Conservation (phyloP, 495 filamentous ascomycete genomes). For the Aspergillus sparsus region DNA sequence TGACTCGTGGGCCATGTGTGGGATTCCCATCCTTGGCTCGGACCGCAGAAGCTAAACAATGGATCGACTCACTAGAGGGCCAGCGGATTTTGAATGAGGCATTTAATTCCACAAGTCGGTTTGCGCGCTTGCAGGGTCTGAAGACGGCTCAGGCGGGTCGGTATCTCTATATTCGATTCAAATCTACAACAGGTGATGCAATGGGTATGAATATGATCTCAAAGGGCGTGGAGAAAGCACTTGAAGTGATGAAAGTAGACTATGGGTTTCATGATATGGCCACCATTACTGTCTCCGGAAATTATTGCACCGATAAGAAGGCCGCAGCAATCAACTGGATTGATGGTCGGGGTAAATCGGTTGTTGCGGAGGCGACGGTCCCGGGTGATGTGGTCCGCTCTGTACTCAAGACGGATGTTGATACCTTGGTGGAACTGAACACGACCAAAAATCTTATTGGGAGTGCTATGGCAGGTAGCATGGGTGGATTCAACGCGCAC, state of each 20-base stretch:
- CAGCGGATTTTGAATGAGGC: conserved; percentile 74
- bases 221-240: conserved; percentile 86
- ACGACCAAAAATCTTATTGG: conserved; percentile 85
- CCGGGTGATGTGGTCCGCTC: conserved; percentile 72
- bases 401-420: conserved; percentile 82
- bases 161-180: conserved; percentile 88
- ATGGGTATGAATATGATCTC: conserved; percentile 99
- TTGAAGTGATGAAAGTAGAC: conserved; percentile 73
- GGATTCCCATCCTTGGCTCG: conserved; percentile 76
- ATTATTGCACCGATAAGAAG: conserved; percentile 94
- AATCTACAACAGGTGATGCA: conserved; percentile 88
- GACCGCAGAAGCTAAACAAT: conserved; percentile 82
- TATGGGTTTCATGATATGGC: conserved; percentile 86
- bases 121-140: conserved; percentile 77
- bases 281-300: conserved; percentile 82
- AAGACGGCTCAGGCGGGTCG: conserved; percentile 86
- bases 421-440: conserved; percentile 80
- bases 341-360: conserved; percentile 85
- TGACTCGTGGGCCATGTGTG: conserved; percentile 89
- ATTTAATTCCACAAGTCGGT: conserved; percentile 87
- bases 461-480: conserved; percentile 84
- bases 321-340: conserved; percentile 93
- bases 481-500: conserved; percentile 92
- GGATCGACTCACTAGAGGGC: conserved; percentile 84
- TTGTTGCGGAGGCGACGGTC: conserved; percentile 89